Conservation (phyloP, 2,329 filamentous ascomycete species). For the Furcasterigmium sp. region DNA sequence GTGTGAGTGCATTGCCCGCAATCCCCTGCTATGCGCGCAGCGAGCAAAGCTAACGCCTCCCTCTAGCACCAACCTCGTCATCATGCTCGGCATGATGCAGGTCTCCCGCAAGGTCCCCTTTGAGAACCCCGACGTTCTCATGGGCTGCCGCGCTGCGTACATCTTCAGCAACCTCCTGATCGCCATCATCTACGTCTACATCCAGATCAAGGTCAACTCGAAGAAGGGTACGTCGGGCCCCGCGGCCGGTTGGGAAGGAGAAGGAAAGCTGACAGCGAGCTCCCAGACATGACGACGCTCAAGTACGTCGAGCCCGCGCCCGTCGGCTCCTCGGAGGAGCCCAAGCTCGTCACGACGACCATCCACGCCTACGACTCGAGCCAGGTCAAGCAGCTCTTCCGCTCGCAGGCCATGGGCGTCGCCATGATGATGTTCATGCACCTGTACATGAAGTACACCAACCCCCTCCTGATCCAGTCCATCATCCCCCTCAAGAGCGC, state of each 20-base stretch:
- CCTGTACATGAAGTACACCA: slow-evolving; percentile 99
- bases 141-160: slow-evolving; percentile 50
- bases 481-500: slow-evolving; percentile 97
- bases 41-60: slow-evolving; percentile 16
- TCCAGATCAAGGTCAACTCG: slow-evolving; percentile 80
- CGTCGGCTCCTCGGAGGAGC: slow-evolving; percentile 89
- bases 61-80: slow-evolving; percentile 79
- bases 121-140: slow-evolving; percentile 67
- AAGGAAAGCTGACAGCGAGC: not conserved
- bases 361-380: slow-evolving; percentile 88
- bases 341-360: slow-evolving; percentile 94
- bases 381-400: slow-evolving; percentile 81
- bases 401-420: slow-evolving; percentile 89
- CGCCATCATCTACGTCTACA: slow-evolving; percentile 76
- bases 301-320: slow-evolving; percentile 97
- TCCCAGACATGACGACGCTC: slow-evolving; percentile 84
- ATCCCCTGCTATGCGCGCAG: not conserved
- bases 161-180: slow-evolving; percentile 73
- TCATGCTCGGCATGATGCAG: slow-evolving; percentile 98
- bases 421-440: slow-evolving; percentile 99
- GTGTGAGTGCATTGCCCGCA: slow-evolving; percentile 15
- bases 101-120: slow-evolving; percentile 94
- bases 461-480: slow-evolving; percentile 96
- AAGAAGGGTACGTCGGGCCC: slow-evolving; percentile 77
- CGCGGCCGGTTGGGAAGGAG: not conserved